Conservation (phyloP, 2,329 filamentous ascomycete genomes). For the Alternaria tenuissima region DNA sequence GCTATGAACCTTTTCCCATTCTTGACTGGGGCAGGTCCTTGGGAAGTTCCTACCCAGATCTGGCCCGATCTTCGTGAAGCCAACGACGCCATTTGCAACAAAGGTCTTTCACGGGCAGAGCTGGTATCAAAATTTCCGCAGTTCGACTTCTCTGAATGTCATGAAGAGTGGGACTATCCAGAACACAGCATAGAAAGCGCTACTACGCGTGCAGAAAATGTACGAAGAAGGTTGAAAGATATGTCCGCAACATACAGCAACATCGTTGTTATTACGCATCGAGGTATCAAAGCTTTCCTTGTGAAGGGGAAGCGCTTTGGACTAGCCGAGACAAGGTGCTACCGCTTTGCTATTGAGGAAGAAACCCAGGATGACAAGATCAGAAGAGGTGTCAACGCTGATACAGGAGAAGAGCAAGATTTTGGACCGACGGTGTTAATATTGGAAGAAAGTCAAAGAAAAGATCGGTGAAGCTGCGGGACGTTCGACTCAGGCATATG, state of each 20-base stretch:
- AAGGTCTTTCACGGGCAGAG: conserved; percentile 20
- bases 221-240: conserved; percentile 21
- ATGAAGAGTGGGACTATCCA: conserved; percentile 27
- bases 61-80: conserved; percentile 35
- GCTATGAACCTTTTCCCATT: conserved; percentile 30
- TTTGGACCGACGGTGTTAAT: conserved; percentile 34
- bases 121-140: conserved; percentile 20
- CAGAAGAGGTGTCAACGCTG: conserved; percentile 21
- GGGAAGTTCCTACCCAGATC: conserved; percentile 21
- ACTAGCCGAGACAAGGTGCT: conserved; percentile 23
- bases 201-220: conserved; percentile 22
- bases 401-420: conserved; percentile 21
- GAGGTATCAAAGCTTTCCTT: conserved; percentile 27
- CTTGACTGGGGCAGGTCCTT: conserved; percentile 1
- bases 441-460: neutral
- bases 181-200: conserved; percentile 17
- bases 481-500: neutral
- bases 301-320: conserved; percentile 27
- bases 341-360: conserved; percentile 24
- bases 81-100: conserved; percentile 28
- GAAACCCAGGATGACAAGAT: conserved; percentile 14
- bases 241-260: conserved; percentile 15
- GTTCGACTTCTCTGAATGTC: conserved; percentile 27
- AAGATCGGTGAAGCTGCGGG: neutral
- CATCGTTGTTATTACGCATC: conserved; percentile 31